phyloP scores from a whole-genome alignment of 345 rosid species.

The Boechera retrofracta region DNA sequence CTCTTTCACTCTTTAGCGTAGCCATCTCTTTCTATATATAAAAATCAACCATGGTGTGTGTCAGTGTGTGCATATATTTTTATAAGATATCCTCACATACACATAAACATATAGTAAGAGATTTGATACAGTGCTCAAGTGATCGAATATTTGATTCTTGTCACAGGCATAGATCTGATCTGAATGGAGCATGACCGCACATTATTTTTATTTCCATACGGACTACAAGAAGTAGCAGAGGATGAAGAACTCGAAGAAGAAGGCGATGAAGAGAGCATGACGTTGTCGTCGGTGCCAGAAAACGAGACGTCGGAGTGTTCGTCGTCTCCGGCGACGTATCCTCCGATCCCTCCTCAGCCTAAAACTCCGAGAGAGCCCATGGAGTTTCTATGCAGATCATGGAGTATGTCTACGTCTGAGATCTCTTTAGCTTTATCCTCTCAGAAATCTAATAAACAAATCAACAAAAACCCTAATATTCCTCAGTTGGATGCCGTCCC shows the following conservation, averaged over 20 bases:
- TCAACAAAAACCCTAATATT: constrained; percentile 12
- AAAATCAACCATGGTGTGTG: constrained; percentile 4
- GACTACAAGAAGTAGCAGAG: constrained; percentile 42
- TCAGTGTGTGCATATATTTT: constrained; percentile 26
- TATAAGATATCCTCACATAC: constrained; percentile 25
- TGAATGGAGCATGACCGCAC: constrained; percentile 38
- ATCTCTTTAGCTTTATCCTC: constrained; percentile 78
- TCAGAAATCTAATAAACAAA: constrained; percentile 35
- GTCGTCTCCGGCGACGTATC: constrained; percentile 29
- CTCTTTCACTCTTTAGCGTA: constrained; percentile 32
- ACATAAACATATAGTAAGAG: constrained; percentile 3
- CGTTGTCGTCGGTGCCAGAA: constrained; percentile 13
- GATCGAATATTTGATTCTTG: constrained; percentile 17
- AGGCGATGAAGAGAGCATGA: constrained; percentile 34
- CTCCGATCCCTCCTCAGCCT: constrained; percentile 53
- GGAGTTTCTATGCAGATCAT: constrained; percentile 95
- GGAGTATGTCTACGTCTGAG: constrained; percentile 92
- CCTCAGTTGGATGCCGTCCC: constrained; percentile 7
- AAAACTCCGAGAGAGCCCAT: constrained; percentile 88
- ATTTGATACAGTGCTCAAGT: constrained; percentile 15
- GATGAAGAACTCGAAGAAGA: constrained; percentile 38
- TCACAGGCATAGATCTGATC: constrained; percentile 6
- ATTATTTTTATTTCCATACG: constrained; percentile 30
- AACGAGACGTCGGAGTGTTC: constrained; percentile 36
- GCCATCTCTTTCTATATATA: constrained; percentile 30